Conservation (phyloP, 331 rosid genomes). For the Acacia concinna region DNA sequence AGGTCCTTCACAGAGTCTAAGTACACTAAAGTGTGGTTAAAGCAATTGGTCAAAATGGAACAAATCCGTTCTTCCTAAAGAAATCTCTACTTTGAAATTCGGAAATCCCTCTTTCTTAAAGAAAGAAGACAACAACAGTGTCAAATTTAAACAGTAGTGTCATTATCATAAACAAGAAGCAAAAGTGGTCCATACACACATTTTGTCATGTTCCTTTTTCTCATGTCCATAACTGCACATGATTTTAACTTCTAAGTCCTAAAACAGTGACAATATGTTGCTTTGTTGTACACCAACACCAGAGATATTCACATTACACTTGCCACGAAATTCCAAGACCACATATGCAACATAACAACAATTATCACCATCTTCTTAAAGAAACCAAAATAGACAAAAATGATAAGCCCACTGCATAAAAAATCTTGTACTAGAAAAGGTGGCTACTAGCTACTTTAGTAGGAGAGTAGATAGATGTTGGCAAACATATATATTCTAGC, state of each 20-base stretch:
- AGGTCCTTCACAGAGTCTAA: too few relatives aligned
- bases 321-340: not conserved
- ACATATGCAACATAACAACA: not conserved
- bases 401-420: not conserved
- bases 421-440: not conserved
- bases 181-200: not conserved
- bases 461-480: not conserved
- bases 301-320: not conserved
- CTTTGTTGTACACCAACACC: not conserved
- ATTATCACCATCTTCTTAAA: not conserved
- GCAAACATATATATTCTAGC: not conserved
- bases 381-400: not conserved
- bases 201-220: not conserved
- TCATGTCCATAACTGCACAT: not conserved
- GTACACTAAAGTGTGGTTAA: too few relatives aligned
- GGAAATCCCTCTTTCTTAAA: too few relatives aligned
- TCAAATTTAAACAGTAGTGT: too few relatives aligned
- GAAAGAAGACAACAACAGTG: too few relatives aligned
- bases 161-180: not conserved
- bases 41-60: too few relatives aligned
- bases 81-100: too few relatives aligned
- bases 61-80: too few relatives aligned
- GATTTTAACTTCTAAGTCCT: not conserved
- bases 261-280: not conserved
- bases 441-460: not conserved